Evolutionary conservation across 2,329 filamentous ascomycete genomes (phyloP).

Genomic region (Cyphellophora europaea): DNA sequence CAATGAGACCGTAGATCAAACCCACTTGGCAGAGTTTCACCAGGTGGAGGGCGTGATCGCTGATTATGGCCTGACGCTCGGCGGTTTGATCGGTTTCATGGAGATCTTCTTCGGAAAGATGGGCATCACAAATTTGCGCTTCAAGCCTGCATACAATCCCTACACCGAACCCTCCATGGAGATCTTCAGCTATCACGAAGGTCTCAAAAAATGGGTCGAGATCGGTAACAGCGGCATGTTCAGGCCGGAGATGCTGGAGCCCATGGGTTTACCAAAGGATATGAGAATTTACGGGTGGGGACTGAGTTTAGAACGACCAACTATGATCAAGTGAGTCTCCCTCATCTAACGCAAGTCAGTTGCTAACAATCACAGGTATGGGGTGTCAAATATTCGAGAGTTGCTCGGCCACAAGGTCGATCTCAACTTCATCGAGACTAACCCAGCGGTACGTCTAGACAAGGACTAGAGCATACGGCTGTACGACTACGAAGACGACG

Average conservation of each 20-base stretch:
- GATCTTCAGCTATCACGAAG: constrained; percentile 91
- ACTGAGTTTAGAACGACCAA: constrained; percentile 81
- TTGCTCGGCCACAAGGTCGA: constrained; percentile 93
- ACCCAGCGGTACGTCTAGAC: constrained; percentile 81
- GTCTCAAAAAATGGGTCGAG: constrained; percentile 83
- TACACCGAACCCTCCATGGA: constrained; percentile 97
- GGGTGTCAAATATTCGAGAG: constrained; percentile 82
- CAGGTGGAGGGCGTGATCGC: constrained; percentile 98
- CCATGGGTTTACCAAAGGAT: constrained; percentile 87
- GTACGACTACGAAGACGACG: constrained; percentile 18
- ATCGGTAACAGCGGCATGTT: constrained; percentile 99
- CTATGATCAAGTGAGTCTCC: constrained; percentile 83
- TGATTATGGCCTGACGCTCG: constrained; percentile 85
- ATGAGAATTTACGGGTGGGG: constrained; percentile 94
- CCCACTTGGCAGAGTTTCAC: constrained; percentile 95
- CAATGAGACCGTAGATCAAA: constrained; percentile 95
- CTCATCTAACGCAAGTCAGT: not conserved
- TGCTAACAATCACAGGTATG: constrained; percentile 37
- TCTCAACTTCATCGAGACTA: constrained; percentile 81
- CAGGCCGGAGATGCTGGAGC: constrained; percentile 90
- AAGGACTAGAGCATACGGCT: constrained; percentile 71
- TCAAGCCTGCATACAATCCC: constrained; percentile 95
- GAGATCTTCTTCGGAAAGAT: constrained; percentile 94
- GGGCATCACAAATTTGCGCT: constrained; percentile 77
- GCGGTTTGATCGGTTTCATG: constrained; percentile 89